These are phyloP conservation scores for Abrus precatorius DNA, from an alignment of 306 rosid species.

Conservation along the genomic window DNA sequence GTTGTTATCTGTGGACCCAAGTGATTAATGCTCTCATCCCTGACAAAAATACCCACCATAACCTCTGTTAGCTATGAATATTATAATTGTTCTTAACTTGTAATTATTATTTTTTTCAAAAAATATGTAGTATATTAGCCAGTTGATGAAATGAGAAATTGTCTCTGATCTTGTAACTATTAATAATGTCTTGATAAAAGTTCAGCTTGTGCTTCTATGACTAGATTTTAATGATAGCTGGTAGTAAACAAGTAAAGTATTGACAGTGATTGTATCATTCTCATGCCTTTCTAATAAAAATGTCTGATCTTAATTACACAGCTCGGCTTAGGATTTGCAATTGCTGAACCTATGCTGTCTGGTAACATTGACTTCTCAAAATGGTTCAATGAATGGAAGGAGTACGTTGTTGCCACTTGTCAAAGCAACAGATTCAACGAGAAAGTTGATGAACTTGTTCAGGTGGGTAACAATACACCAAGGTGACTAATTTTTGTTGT, in stretches of 20 bases:
- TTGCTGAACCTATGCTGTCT: conserved; percentile 73
- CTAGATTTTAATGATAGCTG: conserved; percentile 19
- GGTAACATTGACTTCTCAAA: conserved; percentile 66
- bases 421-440: conserved; percentile 68
- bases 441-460: conserved; percentile 84
- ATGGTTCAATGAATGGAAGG: conserved; percentile 87
- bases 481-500: conserved; percentile 31
- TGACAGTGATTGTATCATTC: conserved; percentile 22
- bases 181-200: conserved; percentile 14
- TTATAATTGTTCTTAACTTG: conserved; percentile 7
- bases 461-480: conserved; percentile 60
- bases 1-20: neutral
- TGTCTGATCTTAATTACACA: conserved; percentile 59
- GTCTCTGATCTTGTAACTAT: conserved; percentile 15
- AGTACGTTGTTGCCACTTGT: conserved; percentile 62
- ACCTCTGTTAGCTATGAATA: neutral
- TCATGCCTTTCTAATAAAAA: conserved; percentile 50
- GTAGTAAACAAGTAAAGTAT: neutral
- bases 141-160: conserved; percentile 11
- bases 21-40: neutral
- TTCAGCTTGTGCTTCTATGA: conserved; percentile 12
- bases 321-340: conserved; percentile 86
- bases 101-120: neutral
- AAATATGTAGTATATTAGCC: neutral
- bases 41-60: neutral